A percentile compares a stretch with the other conserved stretches of the same genome.
Evolutionary conservation across 2,329 filamentous ascomycete species (phyloP).

Genomic region (Hortaea werneckii): DNA sequence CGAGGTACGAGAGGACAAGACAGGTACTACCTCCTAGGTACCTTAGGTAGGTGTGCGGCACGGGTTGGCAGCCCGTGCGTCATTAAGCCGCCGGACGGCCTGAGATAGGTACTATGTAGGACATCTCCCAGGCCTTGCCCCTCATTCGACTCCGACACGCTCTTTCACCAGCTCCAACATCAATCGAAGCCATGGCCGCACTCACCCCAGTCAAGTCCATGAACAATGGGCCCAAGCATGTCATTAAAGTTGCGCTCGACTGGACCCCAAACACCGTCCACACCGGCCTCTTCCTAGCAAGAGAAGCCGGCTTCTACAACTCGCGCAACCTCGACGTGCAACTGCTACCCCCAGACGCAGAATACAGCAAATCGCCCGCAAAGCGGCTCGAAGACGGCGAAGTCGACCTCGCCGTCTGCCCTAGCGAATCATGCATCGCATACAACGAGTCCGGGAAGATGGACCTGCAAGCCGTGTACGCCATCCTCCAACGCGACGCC

Average conservation of each 20-base stretch:
- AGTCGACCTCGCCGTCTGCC: conserved; percentile 24
- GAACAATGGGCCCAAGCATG: not conserved
- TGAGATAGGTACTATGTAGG: no score
- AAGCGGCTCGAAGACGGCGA: conserved; percentile 17
- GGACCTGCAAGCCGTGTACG: conserved; percentile 23
- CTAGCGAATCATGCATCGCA: conserved; percentile 23
- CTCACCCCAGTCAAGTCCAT: not conserved
- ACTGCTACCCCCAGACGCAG: conserved; percentile 18
- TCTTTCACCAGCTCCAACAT: no score
- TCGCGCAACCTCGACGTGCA: conserved; percentile 16
- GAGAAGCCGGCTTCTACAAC: conserved; percentile 15
- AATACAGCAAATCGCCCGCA: conserved; percentile 23
- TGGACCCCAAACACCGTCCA: conserved; percentile 28
- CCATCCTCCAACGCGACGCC: conserved; percentile 24
- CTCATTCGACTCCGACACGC: no score
- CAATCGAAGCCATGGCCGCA: not conserved
- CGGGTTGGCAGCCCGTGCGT: no score
- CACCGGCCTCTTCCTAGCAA: conserved; percentile 21
- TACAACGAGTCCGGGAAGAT: conserved; percentile 22
- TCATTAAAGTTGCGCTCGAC: conserved; percentile 22
- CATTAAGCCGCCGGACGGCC: no score
- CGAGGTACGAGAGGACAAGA: no score
- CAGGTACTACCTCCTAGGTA: no score
- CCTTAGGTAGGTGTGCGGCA: no score
- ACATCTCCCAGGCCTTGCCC: no score